Conservation (phyloP, 371 early-diverging fungal species). For the Mortierella sp. region DNA sequence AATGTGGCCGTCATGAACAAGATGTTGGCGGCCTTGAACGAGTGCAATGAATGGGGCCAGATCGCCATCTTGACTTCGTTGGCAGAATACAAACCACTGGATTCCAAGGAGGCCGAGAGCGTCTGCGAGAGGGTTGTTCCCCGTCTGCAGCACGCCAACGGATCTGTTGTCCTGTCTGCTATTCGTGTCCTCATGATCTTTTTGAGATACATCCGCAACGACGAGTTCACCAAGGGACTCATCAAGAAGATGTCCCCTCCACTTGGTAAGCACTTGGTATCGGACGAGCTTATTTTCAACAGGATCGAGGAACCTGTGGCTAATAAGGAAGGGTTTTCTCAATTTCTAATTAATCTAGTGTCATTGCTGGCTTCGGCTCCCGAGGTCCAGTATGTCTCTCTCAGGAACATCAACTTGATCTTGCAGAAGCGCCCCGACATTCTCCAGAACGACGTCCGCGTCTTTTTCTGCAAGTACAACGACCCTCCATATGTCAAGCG, state of each 20-base stretch:
- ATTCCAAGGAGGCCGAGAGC: constrained; percentile 87
- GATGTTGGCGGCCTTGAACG: constrained; percentile 93
- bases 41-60: constrained; percentile 80
- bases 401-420: constrained; percentile 95
- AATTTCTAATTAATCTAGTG: constrained; percentile 62
- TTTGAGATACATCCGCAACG: constrained; percentile 87
- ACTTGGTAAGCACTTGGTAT: constrained; percentile 67
- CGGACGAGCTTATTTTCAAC: background rate
- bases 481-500: constrained; percentile 98
- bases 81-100: constrained; percentile 90
- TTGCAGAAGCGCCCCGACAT: constrained; percentile 93
- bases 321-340: background rate
- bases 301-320: background rate
- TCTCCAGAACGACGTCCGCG: constrained; percentile 91
- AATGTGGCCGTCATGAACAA: constrained; percentile 87
- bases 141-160: constrained; percentile 96
- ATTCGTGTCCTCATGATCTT: constrained; percentile 91
- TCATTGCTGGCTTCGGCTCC: constrained; percentile 91
- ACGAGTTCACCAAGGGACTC: constrained; percentile 77
- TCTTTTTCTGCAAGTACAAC: constrained; percentile 99
- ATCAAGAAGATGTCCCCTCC: constrained; percentile 92
- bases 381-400: constrained; percentile 97
- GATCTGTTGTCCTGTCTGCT: constrained; percentile 92
- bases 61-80: constrained; percentile 44
- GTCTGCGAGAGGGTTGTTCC: constrained; percentile 94